A percentile compares a stretch with the other conserved stretches of the same genome.
Evolutionary conservation across 441 rosid species (phyloP).

Genomic region (Adansonia rubrostipa): DNA sequence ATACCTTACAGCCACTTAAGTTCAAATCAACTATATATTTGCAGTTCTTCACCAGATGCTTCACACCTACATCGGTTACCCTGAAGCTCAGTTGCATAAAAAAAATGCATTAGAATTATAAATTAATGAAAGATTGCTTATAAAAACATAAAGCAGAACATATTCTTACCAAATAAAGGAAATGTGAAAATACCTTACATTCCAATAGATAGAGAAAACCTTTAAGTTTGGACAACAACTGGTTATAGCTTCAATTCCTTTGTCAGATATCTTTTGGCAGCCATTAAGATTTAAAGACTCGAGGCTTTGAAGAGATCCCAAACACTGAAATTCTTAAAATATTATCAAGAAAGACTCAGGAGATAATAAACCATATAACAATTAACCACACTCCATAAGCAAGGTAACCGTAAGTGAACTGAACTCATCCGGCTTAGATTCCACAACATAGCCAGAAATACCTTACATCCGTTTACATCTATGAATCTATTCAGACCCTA

Average conservation of each 20-base stretch:
- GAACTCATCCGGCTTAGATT: background rate
- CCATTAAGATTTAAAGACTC: slow-evolving; percentile 84
- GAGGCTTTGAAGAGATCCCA: slow-evolving; percentile 57
- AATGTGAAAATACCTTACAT: slow-evolving; percentile 66
- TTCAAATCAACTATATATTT: slow-evolving; percentile 67
- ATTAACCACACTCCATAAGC: slow-evolving; percentile 13
- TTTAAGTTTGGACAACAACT: slow-evolving; percentile 66
- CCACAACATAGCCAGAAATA: background rate
- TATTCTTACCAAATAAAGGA: slow-evolving; percentile 7
- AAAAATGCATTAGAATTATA: slow-evolving; percentile 21
- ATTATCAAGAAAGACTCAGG: slow-evolving; percentile 24
- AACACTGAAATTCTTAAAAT: slow-evolving; percentile 49
- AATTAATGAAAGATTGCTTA: slow-evolving; percentile 19
- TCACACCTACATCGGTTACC: slow-evolving; percentile 64
- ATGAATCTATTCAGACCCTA: background rate
- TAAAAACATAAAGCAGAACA: slow-evolving; percentile 10
- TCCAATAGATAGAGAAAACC: slow-evolving; percentile 86
- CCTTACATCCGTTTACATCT: slow-evolving; percentile 4
- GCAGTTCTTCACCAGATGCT: slow-evolving; percentile 74
- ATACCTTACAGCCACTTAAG: slow-evolving; percentile 93
- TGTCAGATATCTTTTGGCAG: slow-evolving; percentile 94
- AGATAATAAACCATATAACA: background rate
- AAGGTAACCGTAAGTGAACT: background rate
- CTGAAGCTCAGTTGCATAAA: slow-evolving; percentile 43
- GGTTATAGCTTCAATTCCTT: slow-evolving; percentile 74